Conservation (phyloP, 768 basidiomycete species). For the Cubamyces lactineus region DNA sequence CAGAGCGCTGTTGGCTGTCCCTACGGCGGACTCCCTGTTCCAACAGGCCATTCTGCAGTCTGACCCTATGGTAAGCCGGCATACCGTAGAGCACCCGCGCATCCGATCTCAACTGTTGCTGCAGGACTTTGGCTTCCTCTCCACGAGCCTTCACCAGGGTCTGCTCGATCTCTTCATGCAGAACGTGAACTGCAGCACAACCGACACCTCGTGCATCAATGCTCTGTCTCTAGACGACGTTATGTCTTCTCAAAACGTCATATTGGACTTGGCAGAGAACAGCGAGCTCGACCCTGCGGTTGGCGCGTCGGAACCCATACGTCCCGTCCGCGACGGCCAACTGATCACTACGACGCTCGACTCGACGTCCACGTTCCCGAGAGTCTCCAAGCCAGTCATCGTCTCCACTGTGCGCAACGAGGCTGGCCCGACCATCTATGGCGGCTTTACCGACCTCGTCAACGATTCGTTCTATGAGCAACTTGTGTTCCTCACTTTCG, state of each 20-base stretch:
- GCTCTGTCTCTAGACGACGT: constrained; percentile 53
- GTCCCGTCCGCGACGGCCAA: constrained; percentile 68
- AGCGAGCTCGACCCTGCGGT: constrained; percentile 53
- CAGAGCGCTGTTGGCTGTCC: constrained; percentile 72
- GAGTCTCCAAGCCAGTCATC: constrained; percentile 65
- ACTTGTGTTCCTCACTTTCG: constrained; percentile 50
- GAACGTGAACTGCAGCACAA: constrained; percentile 49
- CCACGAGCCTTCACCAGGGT: constrained; percentile 51
- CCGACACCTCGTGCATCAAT: constrained; percentile 53
- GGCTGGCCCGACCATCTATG: constrained; percentile 65
- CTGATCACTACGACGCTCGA: constrained; percentile 71
- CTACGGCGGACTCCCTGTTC: constrained; percentile 74
- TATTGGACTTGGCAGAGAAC: constrained; percentile 45
- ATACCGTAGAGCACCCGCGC: background rate
- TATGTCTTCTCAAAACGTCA: constrained; percentile 53
- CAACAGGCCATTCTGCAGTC: constrained; percentile 81
- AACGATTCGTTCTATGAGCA: constrained; percentile 41
- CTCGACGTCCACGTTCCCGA: constrained; percentile 60
- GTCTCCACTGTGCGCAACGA: constrained; percentile 76
- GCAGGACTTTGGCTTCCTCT: constrained; percentile 75
- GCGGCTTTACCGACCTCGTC: constrained; percentile 43
- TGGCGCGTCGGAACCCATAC: constrained; percentile 59
- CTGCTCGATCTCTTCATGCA: constrained; percentile 57
- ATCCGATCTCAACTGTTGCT: background rate
- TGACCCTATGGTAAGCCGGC: constrained; percentile 73